Percentiles rank a stretch among this genome's conserved stretches.
Evolutionary conservation across 139 green algal species (phyloP).

Genomic region (Desmodesmus armatus): DNA sequence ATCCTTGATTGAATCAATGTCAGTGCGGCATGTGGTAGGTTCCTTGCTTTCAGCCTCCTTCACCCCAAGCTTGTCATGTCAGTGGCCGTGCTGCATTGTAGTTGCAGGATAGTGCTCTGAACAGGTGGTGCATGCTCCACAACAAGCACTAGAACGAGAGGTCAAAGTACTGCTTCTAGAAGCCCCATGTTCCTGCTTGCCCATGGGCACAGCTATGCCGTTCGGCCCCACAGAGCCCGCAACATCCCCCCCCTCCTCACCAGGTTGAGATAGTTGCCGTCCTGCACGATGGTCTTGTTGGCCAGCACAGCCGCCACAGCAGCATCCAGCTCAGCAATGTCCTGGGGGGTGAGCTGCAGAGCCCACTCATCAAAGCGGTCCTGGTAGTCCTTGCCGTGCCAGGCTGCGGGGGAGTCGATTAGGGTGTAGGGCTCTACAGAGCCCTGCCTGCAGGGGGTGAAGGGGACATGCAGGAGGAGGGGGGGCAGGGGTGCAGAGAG

Average conservation of each 20-base stretch:
- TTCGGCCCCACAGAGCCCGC: too few species aligned
- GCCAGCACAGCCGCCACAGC: conserved; percentile 39
- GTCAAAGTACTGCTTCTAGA: too few species aligned
- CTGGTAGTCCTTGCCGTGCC: conserved; percentile 52
- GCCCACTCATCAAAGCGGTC: conserved; percentile 38
- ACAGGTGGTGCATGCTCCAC: too few species aligned
- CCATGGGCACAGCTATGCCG: too few species aligned
- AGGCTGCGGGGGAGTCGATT: conserved; percentile 53
- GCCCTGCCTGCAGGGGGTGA: conserved; percentile 48
- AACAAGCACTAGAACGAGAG: too few species aligned
- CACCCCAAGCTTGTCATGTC: too few species aligned
- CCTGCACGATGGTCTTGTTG: conserved; percentile 48
- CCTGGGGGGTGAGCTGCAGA: background rate
- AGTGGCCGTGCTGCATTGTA: too few species aligned
- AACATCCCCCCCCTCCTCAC: background rate
- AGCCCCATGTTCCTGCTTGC: too few species aligned
- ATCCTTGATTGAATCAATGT: too few species aligned
- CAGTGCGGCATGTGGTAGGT: too few species aligned
- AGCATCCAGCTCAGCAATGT: conserved; percentile 59
- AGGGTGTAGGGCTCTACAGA: conserved; percentile 54
- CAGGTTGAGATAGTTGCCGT: conserved; percentile 48
- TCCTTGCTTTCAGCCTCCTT: too few species aligned
- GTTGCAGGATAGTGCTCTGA: too few species aligned
- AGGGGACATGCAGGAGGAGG: background rate
- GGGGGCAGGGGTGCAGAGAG: background rate